phyloP scores from a whole-genome alignment of 805 yeast species.

The Wickerhamiella cacticola region DNA sequence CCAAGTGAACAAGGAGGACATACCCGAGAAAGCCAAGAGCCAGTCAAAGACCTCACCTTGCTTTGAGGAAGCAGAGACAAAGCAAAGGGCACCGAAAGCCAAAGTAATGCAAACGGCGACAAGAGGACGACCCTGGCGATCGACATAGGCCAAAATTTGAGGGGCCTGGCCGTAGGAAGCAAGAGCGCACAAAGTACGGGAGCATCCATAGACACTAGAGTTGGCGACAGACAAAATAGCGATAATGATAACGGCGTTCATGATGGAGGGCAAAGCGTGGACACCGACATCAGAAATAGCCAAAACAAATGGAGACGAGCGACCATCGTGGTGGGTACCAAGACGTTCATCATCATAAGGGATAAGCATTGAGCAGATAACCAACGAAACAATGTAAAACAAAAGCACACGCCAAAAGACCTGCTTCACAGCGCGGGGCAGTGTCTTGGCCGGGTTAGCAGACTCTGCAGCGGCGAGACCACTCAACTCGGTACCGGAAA shows the following conservation, averaged over 20 bases:
- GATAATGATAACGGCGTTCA: slow-evolving; percentile 56
- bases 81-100: slow-evolving; percentile 41
- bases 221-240: slow-evolving; percentile 63
- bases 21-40: slow-evolving; percentile 23
- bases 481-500: slow-evolving; percentile 60
- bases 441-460: slow-evolving; percentile 48
- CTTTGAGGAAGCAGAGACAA: slow-evolving; percentile 40
- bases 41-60: slow-evolving; percentile 23
- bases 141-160: slow-evolving; percentile 45
- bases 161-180: slow-evolving; percentile 57
- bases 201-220: slow-evolving; percentile 53
- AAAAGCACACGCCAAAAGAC: slow-evolving; percentile 67
- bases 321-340: slow-evolving; percentile 41
- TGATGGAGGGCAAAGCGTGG: slow-evolving; percentile 51
- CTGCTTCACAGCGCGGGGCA: slow-evolving; percentile 65
- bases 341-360: slow-evolving; percentile 38
- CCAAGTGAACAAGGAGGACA: slow-evolving; percentile 23
- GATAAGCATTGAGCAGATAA: slow-evolving; percentile 51
- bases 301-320: slow-evolving; percentile 60
- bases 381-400: slow-evolving; percentile 50
- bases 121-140: slow-evolving; percentile 63
- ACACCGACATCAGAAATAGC: slow-evolving; percentile 55
- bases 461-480: slow-evolving; percentile 70
- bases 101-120: slow-evolving; percentile 43
- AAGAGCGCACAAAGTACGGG: slow-evolving; percentile 54